phyloP scores from a whole-genome alignment of 225 moss, liverwort and hornwort genomes.

The Climacium dendroides region DNA sequence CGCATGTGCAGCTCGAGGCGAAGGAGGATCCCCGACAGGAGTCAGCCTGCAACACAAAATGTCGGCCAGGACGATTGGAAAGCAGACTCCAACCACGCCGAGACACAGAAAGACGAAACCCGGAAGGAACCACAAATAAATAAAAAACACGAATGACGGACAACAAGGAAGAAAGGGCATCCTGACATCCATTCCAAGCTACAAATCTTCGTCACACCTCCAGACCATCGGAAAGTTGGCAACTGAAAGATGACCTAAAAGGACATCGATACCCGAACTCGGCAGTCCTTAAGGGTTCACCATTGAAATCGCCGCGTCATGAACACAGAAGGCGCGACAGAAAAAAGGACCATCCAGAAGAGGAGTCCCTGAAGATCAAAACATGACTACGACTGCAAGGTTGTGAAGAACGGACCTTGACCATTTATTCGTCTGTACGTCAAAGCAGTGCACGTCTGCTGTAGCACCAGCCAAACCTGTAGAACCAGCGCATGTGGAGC shows the following conservation, averaged over 20 bases:
- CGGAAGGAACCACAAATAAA: not conserved
- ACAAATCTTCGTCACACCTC: not conserved
- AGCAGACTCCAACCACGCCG: not conserved
- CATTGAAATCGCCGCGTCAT: not conserved
- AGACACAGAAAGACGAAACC: not conserved
- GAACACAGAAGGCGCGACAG: not conserved
- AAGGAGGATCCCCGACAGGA: constrained; percentile 68
- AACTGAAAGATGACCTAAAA: not conserved
- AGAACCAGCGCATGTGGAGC: not conserved
- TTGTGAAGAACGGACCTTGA: constrained; percentile 34
- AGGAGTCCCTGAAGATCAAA: not conserved
- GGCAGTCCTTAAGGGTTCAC: not conserved
- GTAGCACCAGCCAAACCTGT: constrained; percentile 95
- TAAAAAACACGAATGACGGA: not conserved
- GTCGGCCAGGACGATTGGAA: not conserved
- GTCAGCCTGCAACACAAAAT: constrained; percentile 22
- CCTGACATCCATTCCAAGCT: not conserved
- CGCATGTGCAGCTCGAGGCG: constrained; percentile 65
- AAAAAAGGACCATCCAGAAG: not conserved
- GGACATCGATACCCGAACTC: not conserved
- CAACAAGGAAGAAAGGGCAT: not conserved
- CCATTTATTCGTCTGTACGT: constrained; percentile 79
- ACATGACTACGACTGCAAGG: not conserved
- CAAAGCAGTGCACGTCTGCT: constrained; percentile 95
- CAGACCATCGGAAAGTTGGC: not conserved